These are phyloP conservation scores for Colletotrichum sp. DNA, from an alignment of 2,329 filamentous ascomycete species.

Conservation along the genomic window DNA sequence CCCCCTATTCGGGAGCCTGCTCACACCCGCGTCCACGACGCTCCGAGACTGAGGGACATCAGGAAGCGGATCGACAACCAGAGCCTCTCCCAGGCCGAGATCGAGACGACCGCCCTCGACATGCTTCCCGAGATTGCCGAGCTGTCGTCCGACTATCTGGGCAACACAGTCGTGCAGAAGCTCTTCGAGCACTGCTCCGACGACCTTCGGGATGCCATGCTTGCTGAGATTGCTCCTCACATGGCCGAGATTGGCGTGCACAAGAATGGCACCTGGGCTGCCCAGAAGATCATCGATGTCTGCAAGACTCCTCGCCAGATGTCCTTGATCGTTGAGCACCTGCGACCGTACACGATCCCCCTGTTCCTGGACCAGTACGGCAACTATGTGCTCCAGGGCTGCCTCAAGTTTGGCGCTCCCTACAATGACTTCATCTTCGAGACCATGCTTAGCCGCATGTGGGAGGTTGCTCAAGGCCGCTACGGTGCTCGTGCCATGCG, in stretches of 20 bases:
- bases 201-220: slow-evolving; percentile 87
- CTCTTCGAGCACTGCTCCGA: slow-evolving; percentile 97
- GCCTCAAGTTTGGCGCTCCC: slow-evolving; percentile 86
- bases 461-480: slow-evolving; percentile 90
- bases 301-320: slow-evolving; percentile 86
- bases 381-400: slow-evolving; percentile 98
- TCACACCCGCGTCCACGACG: slow-evolving; percentile 89
- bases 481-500: slow-evolving; percentile 97
- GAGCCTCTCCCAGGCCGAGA: slow-evolving; percentile 82
- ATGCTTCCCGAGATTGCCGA: slow-evolving; percentile 98
- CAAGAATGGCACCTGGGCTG: slow-evolving; percentile 99
- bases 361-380: slow-evolving; percentile 97
- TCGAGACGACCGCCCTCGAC: slow-evolving; percentile 87
- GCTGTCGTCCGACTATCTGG: slow-evolving; percentile 92
- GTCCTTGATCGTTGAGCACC: slow-evolving; percentile 80
- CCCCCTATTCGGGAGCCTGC: slow-evolving; percentile 88
- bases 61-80: slow-evolving; percentile 98
- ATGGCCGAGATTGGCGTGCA: slow-evolving; percentile 96
- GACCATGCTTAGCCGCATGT: slow-evolving; percentile 92
- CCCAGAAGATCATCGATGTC: slow-evolving; percentile 98
- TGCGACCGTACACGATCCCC: slow-evolving; percentile 86
- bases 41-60: slow-evolving; percentile 92
- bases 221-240: slow-evolving; percentile 85
- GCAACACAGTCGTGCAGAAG: slow-evolving; percentile 99
- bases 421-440: slow-evolving; percentile 98